Base-by-base conservation (phyloP, 768 basidiomycete species). In the Phlegmacium glaucopus region DNA sequence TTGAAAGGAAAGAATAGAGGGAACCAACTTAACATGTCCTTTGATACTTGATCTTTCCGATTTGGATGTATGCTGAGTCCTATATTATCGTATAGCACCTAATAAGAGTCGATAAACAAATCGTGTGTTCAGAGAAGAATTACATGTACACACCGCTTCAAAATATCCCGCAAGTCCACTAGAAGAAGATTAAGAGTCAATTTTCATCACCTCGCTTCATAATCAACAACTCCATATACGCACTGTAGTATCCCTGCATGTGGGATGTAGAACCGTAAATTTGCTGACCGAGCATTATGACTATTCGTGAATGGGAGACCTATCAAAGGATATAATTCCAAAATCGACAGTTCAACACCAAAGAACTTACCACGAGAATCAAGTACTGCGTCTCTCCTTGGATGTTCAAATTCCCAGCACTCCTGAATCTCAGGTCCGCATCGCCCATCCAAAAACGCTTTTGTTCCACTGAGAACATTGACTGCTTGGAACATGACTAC, bases 21-120 rank as follows among this genome's bases (percentile, higher is more conserved):
- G 70, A 99, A 99, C 96, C 96, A 99, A 61, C 94, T 97, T 58
- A 98, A 74, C 96, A 99, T 99, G 56, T 98, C 87, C 57, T 90
- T 94, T 7, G 92, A 94, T 45, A 94, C 76, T 39, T 80, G 75
- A 22, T 91, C 87, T 61, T 88, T 91, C 40, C 85, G 82, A 44
- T 89, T 80, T 0, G 96, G 96, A 61, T 98, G 95, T 35, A 96
- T 97, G 59, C 91, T 96, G 18, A 97, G 70, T 1, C 93, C 91
- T 16, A 98, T 75, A 51, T 86, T 84, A n/a, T 80, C 82, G 60
- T 99, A 99, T 4, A 99, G 70, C 9, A 89, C 63, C 72, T 74
- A 39, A 15, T 11, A 15, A 50, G n/a, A 16, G 46, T 49, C 22
- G 48, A 39, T 52, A 26, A 45, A 39, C 12, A 17, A 29, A 22